Percentiles rank a stretch among this genome's conserved stretches.
Conservation (phyloP, 306 rosid species). For the Vigna hirtella region DNA sequence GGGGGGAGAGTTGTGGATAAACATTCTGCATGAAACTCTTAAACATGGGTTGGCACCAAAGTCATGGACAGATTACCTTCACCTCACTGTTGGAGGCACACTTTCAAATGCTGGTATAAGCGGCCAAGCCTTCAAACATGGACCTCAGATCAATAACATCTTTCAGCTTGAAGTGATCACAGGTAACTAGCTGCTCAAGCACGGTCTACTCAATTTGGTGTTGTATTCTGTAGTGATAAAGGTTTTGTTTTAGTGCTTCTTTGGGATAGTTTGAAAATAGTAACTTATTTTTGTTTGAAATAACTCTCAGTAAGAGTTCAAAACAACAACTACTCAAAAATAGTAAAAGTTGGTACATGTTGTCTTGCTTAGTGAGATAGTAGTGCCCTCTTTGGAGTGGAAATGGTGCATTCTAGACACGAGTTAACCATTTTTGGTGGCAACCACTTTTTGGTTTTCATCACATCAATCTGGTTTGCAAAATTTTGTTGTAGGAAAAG, state of each 20-base stretch:
- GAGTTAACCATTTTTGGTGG: neutral
- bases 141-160: slow-evolving; percentile 90
- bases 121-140: slow-evolving; percentile 93
- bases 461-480: slow-evolving; percentile 17
- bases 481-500: slow-evolving; percentile 72
- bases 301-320: neutral
- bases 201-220: slow-evolving; percentile 19
- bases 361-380: neutral
- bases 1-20: slow-evolving; percentile 95
- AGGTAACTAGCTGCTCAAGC: slow-evolving; percentile 54
- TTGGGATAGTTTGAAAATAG: neutral
- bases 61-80: slow-evolving; percentile 98
- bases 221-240: neutral
- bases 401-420: slow-evolving; percentile 22
- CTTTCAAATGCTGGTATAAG: slow-evolving; percentile 95
- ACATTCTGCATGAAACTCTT: slow-evolving; percentile 84
- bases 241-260: neutral
- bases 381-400: neutral
- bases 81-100: slow-evolving; percentile 95
- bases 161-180: slow-evolving; percentile 88
- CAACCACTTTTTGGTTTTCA: neutral
- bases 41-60: slow-evolving; percentile 87
- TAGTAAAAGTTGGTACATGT: neutral
- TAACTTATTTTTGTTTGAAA: neutral
- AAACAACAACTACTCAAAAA: neutral